Percentiles rank a stretch among this genome's conserved stretches.
phyloP scores from a whole-genome alignment of 169 alveolate genomes.

The Miamiensis avidus region DNA sequence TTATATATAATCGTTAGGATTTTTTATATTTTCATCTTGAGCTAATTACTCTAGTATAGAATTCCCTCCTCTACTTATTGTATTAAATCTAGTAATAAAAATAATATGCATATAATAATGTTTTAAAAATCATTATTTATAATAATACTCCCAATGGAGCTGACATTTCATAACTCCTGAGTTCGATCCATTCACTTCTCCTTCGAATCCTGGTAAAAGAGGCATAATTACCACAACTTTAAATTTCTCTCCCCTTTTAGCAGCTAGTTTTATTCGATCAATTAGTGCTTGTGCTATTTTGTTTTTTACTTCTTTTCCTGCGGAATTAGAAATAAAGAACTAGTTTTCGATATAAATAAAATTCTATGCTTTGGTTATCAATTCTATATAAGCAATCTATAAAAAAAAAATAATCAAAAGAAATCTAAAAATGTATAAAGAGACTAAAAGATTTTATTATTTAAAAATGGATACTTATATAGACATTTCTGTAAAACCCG shows the following conservation, averaged over 20 bases:
- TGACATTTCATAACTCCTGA: slow-evolving; percentile 63
- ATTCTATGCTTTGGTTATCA: slow-evolving; percentile 67
- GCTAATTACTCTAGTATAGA: slow-evolving; percentile 51
- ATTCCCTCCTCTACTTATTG: slow-evolving; percentile 57
- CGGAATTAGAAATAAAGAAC: slow-evolving; percentile 43
- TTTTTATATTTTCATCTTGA: slow-evolving; percentile 41
- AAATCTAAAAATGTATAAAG: too few relatives aligned
- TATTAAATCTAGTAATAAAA: not conserved
- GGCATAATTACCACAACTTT: slow-evolving; percentile 77
- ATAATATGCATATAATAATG: not conserved
- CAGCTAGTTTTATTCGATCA: slow-evolving; percentile 67
- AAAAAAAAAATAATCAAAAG: too few relatives aligned
- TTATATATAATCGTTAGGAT: slow-evolving; percentile 67
- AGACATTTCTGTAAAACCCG: not conserved
- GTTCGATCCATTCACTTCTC: slow-evolving; percentile 58
- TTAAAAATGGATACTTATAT: too few relatives aligned
- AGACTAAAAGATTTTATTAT: too few relatives aligned
- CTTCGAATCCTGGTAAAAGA: slow-evolving; percentile 74
- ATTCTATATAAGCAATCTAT: slow-evolving; percentile 69
- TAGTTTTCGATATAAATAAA: slow-evolving; percentile 73
- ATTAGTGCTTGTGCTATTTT: slow-evolving; percentile 63
- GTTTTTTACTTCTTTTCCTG: slow-evolving; percentile 57
- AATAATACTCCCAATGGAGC: slow-evolving; percentile 57
- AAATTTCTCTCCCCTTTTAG: slow-evolving; percentile 48
- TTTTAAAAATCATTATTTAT: too few relatives aligned